Evolutionary conservation across 805 yeast genomes (phyloP).

Genomic region (Candida lessepsii): DNA sequence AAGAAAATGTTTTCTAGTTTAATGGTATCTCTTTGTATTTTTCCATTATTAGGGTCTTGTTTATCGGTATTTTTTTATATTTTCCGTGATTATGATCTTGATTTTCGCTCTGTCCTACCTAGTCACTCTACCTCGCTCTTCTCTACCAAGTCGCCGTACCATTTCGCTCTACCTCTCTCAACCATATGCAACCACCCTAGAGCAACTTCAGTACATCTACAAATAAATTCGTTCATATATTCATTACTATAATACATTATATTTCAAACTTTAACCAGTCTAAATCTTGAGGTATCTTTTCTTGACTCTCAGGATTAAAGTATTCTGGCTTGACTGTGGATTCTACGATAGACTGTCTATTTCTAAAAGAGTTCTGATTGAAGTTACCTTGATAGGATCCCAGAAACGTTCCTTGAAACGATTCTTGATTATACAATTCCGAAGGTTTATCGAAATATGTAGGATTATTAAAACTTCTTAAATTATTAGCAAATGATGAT

Average conservation of each 20-base stretch:
- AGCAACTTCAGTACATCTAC: too few species aligned
- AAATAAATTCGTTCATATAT: neutral
- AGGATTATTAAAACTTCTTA: slow-evolving; percentile 23
- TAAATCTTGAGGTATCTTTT: slow-evolving; percentile 18
- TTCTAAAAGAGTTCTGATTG: slow-evolving; percentile 1
- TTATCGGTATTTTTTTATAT: too few species aligned
- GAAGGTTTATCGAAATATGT: slow-evolving; percentile 21
- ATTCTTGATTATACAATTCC: neutral
- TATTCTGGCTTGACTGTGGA: slow-evolving; percentile 11
- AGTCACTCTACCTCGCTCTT: too few species aligned
- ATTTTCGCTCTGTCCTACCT: too few species aligned
- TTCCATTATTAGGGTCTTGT: too few species aligned
- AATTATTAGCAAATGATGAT: slow-evolving; percentile 19
- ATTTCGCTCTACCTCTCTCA: too few species aligned
- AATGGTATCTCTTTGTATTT: too few species aligned
- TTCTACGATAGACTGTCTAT: slow-evolving; percentile 13
- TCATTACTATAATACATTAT: slow-evolving; percentile 14
- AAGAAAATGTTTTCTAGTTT: too few species aligned
- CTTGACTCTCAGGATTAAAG: slow-evolving; percentile 8
- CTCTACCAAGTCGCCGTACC: too few species aligned
- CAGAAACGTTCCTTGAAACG: slow-evolving; percentile 1
- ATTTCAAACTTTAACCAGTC: slow-evolving; percentile 29
- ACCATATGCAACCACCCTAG: too few species aligned
- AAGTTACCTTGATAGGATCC: neutral
- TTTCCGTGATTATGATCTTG: too few species aligned